Percentiles rank a stretch among this genome's conserved stretches.
These are phyloP conservation scores for Cyberlindnera saturnus DNA, from an alignment of 805 yeast genomes.

Conservation along the genomic window DNA sequence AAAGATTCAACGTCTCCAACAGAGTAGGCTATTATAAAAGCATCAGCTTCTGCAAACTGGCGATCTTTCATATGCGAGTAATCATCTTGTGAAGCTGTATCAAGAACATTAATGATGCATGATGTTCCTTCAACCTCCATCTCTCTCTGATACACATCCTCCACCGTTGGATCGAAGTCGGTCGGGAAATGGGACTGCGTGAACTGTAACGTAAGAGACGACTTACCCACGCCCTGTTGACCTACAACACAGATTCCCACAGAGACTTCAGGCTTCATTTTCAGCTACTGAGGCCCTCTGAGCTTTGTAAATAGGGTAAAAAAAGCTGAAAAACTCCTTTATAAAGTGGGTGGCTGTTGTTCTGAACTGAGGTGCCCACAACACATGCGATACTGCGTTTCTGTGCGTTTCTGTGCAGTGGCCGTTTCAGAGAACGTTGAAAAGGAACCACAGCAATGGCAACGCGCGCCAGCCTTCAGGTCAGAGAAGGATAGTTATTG, in stretches of 20 bases:
- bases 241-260: conserved; percentile 43
- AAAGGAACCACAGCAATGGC: too few species aligned
- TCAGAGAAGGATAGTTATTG: too few species aligned
- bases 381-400: background rate
- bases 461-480: too few species aligned
- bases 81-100: conserved; percentile 80
- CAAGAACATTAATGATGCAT: conserved; percentile 54
- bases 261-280: background rate
- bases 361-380: background rate
- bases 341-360: too few species aligned
- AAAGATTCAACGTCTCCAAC: conserved; percentile 12
- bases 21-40: conserved; percentile 15
- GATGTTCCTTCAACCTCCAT: conserved; percentile 48
- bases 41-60: conserved; percentile 23
- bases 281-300: too few species aligned
- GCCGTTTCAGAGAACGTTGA: background rate
- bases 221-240: conserved; percentile 66
- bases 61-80: conserved; percentile 61
- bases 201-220: conserved; percentile 57
- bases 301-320: background rate
- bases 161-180: conserved; percentile 64
- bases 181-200: conserved; percentile 58
- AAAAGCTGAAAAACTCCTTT: too few species aligned
- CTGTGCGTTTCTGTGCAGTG: background rate
- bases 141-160: conserved; percentile 56